Evolutionary conservation across 2,329 filamentous ascomycete genomes (phyloP).

Genomic region (Colletotrichum sp.): DNA sequence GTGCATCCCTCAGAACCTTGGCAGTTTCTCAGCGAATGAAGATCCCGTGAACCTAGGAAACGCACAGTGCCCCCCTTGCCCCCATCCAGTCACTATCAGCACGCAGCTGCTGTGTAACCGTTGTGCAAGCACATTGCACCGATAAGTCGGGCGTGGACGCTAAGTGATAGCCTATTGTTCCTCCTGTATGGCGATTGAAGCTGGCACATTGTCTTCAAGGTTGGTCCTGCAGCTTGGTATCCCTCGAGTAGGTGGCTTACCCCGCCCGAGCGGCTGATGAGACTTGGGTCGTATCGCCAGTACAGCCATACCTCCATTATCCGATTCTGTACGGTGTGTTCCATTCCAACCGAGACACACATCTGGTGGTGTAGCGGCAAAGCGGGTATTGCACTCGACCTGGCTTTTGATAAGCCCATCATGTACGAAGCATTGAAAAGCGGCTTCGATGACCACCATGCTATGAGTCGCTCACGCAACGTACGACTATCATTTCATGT

Average conservation of each 20-base stretch:
- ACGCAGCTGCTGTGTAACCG: neutral
- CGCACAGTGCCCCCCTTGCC: neutral
- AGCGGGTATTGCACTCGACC: neutral
- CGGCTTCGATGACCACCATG: neutral
- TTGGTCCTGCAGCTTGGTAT: neutral
- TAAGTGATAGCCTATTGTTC: neutral
- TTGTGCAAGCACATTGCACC: neutral
- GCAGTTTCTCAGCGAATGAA: neutral
- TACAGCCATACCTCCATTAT: neutral
- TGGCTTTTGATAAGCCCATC: neutral
- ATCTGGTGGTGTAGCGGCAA: neutral
- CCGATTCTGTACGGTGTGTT: neutral
- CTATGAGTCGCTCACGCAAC: neutral
- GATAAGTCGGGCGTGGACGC: neutral
- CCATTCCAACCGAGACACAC: neutral
- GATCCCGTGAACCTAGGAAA: neutral
- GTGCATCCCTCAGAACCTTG: neutral
- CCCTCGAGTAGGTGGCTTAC: neutral
- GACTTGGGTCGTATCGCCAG: neutral
- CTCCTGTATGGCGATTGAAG: neutral
- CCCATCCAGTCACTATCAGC: neutral
- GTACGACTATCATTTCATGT: neutral
- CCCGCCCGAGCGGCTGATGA: neutral
- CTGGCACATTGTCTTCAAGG: neutral
- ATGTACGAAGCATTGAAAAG: neutral